These are phyloP conservation scores for Neopestalotiopsis sp. DNA, from an alignment of 2,329 filamentous ascomycete genomes.

Conservation along the genomic window DNA sequence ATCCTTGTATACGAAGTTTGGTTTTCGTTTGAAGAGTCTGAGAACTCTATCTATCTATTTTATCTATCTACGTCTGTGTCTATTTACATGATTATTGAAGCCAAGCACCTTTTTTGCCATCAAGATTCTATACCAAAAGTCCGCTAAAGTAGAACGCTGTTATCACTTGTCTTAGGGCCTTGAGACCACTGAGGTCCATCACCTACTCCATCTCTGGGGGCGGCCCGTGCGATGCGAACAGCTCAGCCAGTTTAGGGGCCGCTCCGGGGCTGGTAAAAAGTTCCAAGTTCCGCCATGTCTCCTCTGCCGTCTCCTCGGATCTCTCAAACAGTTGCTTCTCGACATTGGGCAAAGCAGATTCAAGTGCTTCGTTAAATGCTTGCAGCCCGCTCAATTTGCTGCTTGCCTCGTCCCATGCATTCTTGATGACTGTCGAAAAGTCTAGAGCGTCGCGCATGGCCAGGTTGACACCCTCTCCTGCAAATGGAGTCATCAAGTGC, in stretches of 20 bases:
- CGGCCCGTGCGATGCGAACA: neutral
- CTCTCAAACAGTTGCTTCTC: neutral
- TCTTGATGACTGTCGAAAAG: constrained; percentile 28
- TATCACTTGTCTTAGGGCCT: neutral
- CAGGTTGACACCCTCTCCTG: constrained; percentile 54
- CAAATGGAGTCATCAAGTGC: constrained; percentile 53
- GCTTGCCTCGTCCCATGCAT: neutral
- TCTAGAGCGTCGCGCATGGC: constrained; percentile 51
- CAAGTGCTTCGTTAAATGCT: neutral
- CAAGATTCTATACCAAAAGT: neutral
- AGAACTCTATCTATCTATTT: neutral
- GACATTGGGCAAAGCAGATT: neutral
- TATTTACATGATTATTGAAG: neutral
- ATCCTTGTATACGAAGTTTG: too few relatives aligned
- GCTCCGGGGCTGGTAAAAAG: neutral
- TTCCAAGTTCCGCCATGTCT: neutral
- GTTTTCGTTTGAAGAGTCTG: neutral
- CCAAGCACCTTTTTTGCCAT: neutral
- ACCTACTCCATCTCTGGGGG: neutral
- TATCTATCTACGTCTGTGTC: neutral
- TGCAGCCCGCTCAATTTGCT: neutral
- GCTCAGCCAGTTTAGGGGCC: neutral
- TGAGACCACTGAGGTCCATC: neutral
- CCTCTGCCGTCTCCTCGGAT: constrained; percentile 1
- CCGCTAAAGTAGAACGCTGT: neutral